Evolutionary conservation across 2,329 filamentous ascomycete genomes (phyloP), one percentile per base, ranked within the genome.

Genomic region (Grosmannia huntii): DNA sequence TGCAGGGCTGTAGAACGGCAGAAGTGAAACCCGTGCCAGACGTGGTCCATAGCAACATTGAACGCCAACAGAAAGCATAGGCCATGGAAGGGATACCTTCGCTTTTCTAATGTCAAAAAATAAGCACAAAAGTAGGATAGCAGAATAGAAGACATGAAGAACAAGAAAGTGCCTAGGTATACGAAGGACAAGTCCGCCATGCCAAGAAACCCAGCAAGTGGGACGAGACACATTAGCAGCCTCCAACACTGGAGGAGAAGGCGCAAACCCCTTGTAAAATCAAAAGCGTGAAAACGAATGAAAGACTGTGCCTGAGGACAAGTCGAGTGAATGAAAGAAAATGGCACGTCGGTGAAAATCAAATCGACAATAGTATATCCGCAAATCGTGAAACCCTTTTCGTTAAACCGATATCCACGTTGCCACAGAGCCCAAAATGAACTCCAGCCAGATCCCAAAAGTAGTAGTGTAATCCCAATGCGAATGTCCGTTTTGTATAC

Each of bases 261-360:
- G 19, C 16, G 9, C 31, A 44, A 41, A n/a, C 19, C n/a, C 41
- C 41, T 9, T 19, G 41, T 50, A 2, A 50, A 50, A 25, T 27
- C 21, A 50, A 27, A 27, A 25, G 48, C 21, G 10, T 23, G 4
- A 50, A 9, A 50, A 44, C 1, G 19, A 44, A 19, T 9, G 16
- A 44, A 19, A 7, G 19, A 44, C 41, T 19, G 31, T 33, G 31
- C 31, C 31, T 5, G 31, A 41, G 38, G 46, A 49, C 16, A 49
- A 50, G n/a, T 48, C 44, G 7, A 57, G 28, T 28, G 28, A 28
- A 28, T 60, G 53, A 53, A 55, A 56, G 53, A 50, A 49, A 53
- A 62, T 61, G 53, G 49, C 48, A 60, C 56, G 60, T 58, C 59
- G 62, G 57, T 58, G 53, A 64, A 60, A 38, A 33, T 9, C 31